These are phyloP conservation scores for Xylaria sp. DNA, from an alignment of 2,329 filamentous ascomycete species.

Conservation along the genomic window DNA sequence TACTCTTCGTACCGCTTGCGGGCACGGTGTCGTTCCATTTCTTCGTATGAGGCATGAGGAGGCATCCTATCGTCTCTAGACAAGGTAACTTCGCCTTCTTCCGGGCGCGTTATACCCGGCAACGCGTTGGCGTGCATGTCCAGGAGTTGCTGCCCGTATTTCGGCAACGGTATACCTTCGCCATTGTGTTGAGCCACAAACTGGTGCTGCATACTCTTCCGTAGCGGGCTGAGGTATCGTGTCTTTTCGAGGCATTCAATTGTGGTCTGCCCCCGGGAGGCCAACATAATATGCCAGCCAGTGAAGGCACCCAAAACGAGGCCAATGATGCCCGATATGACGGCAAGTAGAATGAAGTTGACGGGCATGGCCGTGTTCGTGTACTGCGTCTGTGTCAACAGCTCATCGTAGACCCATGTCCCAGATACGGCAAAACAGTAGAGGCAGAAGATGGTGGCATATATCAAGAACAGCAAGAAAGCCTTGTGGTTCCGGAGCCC, in stretches of 20 bases:
- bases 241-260: slow-evolving; percentile 98
- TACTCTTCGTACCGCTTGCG: slow-evolving; percentile 73
- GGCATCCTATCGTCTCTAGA: slow-evolving; percentile 48
- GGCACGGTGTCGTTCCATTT: slow-evolving; percentile 65
- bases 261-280: slow-evolving; percentile 83
- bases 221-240: slow-evolving; percentile 84
- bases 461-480: slow-evolving; percentile 91
- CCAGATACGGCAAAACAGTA: slow-evolving; percentile 80
- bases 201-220: slow-evolving; percentile 74
- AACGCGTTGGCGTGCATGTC: slow-evolving; percentile 85
- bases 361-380: slow-evolving; percentile 83
- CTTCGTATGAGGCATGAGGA: slow-evolving; percentile 62
- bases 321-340: slow-evolving; percentile 90
- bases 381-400: slow-evolving; percentile 76
- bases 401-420: slow-evolving; percentile 86
- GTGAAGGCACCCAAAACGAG: slow-evolving; percentile 91
- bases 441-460: slow-evolving; percentile 87
- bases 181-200: slow-evolving; percentile 65
- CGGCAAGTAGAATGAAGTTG: slow-evolving; percentile 88
- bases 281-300: slow-evolving; percentile 88
- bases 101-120: slow-evolving; percentile 80
- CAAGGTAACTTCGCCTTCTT: slow-evolving; percentile 77
- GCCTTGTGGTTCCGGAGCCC: slow-evolving; percentile 95
- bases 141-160: slow-evolving; percentile 76
- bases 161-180: slow-evolving; percentile 62